These are phyloP conservation scores for Alternaria arbusti DNA, from an alignment of 2,329 filamentous ascomycete species.

Conservation along the genomic window DNA sequence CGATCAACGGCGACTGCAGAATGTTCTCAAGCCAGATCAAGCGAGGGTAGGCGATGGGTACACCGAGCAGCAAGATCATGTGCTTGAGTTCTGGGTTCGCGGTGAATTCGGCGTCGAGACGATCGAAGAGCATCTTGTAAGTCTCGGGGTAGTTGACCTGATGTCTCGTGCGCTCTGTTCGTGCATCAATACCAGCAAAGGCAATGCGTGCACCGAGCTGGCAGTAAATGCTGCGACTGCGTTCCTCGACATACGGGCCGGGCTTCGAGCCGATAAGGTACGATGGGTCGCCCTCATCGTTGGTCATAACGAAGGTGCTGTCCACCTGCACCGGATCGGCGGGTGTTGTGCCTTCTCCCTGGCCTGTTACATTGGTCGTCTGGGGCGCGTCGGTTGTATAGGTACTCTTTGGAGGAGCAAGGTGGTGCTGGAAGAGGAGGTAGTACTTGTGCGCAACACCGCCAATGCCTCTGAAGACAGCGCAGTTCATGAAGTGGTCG, in stretches of 20 bases:
- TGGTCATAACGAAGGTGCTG: slow-evolving; percentile 72
- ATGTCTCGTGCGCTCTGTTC: slow-evolving; percentile 81
- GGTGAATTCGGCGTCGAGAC: slow-evolving; percentile 59
- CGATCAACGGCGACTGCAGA: slow-evolving; percentile 83
- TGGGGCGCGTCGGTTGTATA: slow-evolving; percentile 77
- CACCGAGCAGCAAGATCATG: slow-evolving; percentile 68
- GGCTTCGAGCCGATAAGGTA: slow-evolving; percentile 81
- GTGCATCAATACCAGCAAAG: slow-evolving; percentile 65
- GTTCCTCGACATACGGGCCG: slow-evolving; percentile 70
- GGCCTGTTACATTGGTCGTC: slow-evolving; percentile 56
- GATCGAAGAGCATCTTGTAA: slow-evolving; percentile 65
- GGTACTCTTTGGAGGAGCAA: slow-evolving; percentile 82
- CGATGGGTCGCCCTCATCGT: slow-evolving; percentile 66
- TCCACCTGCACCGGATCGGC: slow-evolving; percentile 74
- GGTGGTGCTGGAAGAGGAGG: slow-evolving; percentile 74
- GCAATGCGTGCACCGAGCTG: slow-evolving; percentile 70
- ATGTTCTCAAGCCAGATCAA: slow-evolving; percentile 98
- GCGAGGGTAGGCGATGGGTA: slow-evolving; percentile 74
- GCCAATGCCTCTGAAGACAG: slow-evolving; percentile 70
- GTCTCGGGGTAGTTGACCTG: slow-evolving; percentile 86
- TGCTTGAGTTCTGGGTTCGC: slow-evolving; percentile 66
- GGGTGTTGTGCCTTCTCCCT: slow-evolving; percentile 62
- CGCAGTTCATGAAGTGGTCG: slow-evolving; percentile 70
- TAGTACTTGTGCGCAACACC: slow-evolving; percentile 67
- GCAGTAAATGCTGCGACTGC: slow-evolving; percentile 66